These are phyloP conservation scores for Novymonas esmeraldas DNA, from an alignment of 208 protist genomes.

Conservation along the genomic window DNA sequence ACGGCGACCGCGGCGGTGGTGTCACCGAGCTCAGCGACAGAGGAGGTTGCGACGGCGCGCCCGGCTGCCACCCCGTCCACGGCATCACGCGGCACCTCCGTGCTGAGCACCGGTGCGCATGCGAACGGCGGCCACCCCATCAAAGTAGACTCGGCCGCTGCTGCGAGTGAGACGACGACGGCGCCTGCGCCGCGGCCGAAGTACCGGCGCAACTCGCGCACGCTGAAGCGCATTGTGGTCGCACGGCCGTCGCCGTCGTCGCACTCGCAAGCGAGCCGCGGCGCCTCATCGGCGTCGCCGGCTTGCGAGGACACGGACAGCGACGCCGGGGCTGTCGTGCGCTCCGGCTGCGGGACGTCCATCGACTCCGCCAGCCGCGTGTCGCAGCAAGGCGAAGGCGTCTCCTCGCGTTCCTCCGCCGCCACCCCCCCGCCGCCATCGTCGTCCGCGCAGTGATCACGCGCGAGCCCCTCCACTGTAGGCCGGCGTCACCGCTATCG, in stretches of 20 bases:
- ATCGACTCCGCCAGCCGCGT: not conserved
- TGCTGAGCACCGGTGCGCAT: no score
- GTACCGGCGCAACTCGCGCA: conserved; percentile 26
- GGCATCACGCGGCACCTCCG: no score
- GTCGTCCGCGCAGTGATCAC: not conserved
- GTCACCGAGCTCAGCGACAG: no score
- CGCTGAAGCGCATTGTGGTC: conserved; percentile 25
- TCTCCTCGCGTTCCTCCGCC: not conserved
- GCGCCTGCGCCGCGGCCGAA: not conserved
- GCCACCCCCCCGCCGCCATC: not conserved
- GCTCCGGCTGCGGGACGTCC: not conserved
- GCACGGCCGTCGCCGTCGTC: conserved; percentile 11
- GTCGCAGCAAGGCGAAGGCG: not conserved
- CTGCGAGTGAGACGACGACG: not conserved
- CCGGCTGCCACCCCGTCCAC: no score
- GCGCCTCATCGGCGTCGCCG: conserved; percentile 3
- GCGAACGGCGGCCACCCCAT: no score
- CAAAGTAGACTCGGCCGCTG: no score
- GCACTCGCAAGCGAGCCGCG: not conserved
- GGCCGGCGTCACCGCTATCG: not conserved
- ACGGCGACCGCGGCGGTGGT: no score
- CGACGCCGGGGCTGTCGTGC: not conserved
- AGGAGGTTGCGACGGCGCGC: no score
- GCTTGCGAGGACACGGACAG: conserved; percentile 15
- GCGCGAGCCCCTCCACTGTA: no score